Evolutionary conservation across 805 yeast genomes (phyloP).

Genomic region (Cyberlindnera suaveolens): DNA sequence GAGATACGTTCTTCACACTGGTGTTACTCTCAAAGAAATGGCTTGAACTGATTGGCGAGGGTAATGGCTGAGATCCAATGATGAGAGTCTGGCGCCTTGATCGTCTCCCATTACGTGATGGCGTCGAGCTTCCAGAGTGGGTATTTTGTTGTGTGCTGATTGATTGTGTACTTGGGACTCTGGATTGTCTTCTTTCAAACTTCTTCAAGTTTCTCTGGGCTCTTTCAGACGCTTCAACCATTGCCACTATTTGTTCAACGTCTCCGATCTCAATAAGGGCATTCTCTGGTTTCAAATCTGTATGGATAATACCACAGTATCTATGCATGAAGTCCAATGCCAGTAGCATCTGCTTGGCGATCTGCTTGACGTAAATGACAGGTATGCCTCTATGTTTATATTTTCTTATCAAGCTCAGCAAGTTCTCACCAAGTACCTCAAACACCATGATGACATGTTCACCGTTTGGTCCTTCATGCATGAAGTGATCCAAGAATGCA

Average conservation of each 20-base stretch:
- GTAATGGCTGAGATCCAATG: slow-evolving; percentile 89
- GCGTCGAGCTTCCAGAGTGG: slow-evolving; percentile 18
- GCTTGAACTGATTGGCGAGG: slow-evolving; percentile 71
- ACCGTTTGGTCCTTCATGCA: slow-evolving; percentile 87
- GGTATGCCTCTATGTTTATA: slow-evolving; percentile 81
- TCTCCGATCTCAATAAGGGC: slow-evolving; percentile 78
- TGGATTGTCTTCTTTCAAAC: slow-evolving; percentile 34
- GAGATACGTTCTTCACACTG: slow-evolving; percentile 4
- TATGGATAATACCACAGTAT: slow-evolving; percentile 68
- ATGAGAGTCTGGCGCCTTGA: slow-evolving; percentile 70
- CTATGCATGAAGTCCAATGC: slow-evolving; percentile 71
- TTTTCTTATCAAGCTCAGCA: slow-evolving; percentile 75
- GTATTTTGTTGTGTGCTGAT: slow-evolving; percentile 11
- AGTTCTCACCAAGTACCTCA: slow-evolving; percentile 92
- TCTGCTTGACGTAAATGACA: slow-evolving; percentile 65
- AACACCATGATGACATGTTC: slow-evolving; percentile 94
- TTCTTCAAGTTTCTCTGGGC: slow-evolving; percentile 39
- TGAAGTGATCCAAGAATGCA: slow-evolving; percentile 74
- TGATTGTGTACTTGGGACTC: slow-evolving; percentile 15
- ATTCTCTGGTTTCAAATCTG: slow-evolving; percentile 71
- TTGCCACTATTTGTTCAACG: slow-evolving; percentile 66
- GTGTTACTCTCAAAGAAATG: slow-evolving; percentile 14
- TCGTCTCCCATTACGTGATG: slow-evolving; percentile 31
- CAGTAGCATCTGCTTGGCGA: slow-evolving; percentile 68
- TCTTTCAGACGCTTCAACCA: slow-evolving; percentile 56